Conservation (phyloP, 768 basidiomycete genomes). For the Suillus alpinus region DNA sequence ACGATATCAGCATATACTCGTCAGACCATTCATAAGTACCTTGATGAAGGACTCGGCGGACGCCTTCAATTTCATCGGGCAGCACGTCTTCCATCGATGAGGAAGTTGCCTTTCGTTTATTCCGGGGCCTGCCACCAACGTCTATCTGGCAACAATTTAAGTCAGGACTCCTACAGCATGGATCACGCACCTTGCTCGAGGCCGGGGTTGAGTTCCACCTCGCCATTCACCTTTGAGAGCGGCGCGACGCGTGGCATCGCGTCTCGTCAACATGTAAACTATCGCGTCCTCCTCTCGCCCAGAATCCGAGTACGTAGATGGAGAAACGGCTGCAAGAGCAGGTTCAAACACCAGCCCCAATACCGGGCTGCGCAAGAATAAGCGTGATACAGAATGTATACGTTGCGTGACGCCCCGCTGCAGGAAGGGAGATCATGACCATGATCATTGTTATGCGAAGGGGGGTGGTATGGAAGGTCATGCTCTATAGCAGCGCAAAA, state of each 20-base stretch:
- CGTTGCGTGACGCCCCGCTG: neutral
- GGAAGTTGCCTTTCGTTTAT: neutral
- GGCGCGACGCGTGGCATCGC: neutral
- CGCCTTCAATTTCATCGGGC: neutral
- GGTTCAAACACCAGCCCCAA: neutral
- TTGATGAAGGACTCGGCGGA: neutral
- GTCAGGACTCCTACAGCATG: neutral
- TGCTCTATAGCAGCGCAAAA: neutral
- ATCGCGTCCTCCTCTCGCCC: neutral
- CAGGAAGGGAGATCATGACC: neutral
- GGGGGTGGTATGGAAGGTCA: constrained; percentile 1
- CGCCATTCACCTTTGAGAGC: neutral
- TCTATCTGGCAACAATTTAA: neutral
- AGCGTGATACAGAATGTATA: neutral
- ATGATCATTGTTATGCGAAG: neutral
- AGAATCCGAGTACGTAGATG: neutral
- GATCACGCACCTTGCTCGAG: neutral
- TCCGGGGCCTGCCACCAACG: neutral
- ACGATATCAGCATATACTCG: neutral
- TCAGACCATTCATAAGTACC: neutral
- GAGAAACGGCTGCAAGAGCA: neutral
- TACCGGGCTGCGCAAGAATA: neutral
- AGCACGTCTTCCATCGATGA: neutral
- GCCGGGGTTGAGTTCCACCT: neutral
- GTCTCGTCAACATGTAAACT: neutral